phyloP scores from a whole-genome alignment of 1,284 basidiomycete genomes.

The Puccinia horiana region DNA sequence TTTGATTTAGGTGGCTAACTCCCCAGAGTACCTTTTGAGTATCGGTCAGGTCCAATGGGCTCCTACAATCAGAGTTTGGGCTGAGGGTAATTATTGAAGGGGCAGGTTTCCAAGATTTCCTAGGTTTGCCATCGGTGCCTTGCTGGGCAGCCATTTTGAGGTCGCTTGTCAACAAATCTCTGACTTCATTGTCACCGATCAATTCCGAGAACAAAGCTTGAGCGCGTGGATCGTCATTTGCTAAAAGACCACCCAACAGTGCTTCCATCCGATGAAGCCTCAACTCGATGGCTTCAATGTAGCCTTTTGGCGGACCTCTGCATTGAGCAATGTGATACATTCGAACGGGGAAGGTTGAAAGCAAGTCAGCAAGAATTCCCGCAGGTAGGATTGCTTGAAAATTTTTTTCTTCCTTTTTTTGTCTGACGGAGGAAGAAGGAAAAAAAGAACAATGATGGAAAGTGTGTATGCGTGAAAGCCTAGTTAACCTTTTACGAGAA shows the following conservation, averaged over 20 bases:
- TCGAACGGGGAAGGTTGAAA: not conserved
- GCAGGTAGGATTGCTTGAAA: not conserved
- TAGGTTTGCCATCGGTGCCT: slow-evolving; percentile 51
- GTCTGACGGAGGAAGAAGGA: not conserved
- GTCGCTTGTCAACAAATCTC: slow-evolving; percentile 55
- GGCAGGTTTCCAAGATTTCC: slow-evolving; percentile 53
- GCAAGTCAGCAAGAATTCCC: not conserved
- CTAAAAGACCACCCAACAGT: slow-evolving; percentile 69
- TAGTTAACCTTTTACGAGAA: slow-evolving; percentile 39
- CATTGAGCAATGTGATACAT: not conserved
- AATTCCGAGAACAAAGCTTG: slow-evolving; percentile 67
- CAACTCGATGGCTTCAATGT: slow-evolving; percentile 85
- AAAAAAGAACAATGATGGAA: not conserved
- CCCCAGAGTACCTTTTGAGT: slow-evolving; percentile 38
- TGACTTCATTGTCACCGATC: slow-evolving; percentile 57
- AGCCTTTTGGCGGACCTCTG: slow-evolving; percentile 78
- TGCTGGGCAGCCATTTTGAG: slow-evolving; percentile 52
- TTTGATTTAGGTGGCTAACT: slow-evolving; percentile 28
- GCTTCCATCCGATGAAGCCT: slow-evolving; percentile 83
- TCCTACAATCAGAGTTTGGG: slow-evolving; percentile 2
- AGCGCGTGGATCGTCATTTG: slow-evolving; percentile 69
- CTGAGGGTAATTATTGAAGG: not conserved
- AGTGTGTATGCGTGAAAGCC: not conserved
- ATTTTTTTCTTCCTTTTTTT: not conserved
- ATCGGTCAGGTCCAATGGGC: slow-evolving; percentile 33